Percentiles rank a stretch among this genome's conserved stretches.
Evolutionary conservation across 139 green algal genomes (phyloP).

Genomic region (Mesotaenium endlicherianum): DNA sequence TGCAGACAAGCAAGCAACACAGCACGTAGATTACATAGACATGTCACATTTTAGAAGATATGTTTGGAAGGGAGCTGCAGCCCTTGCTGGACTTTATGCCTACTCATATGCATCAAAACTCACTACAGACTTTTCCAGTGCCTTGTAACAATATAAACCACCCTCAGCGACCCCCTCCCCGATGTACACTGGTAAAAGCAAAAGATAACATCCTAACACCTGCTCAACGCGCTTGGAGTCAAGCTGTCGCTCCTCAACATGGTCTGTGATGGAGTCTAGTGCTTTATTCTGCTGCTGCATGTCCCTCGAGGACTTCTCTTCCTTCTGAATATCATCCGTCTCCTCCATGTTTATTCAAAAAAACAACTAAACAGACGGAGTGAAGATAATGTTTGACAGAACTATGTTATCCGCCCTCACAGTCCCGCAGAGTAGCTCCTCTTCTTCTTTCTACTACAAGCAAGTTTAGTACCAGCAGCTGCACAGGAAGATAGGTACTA

Average conservation of each 20-base stretch:
- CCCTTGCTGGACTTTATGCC: not conserved
- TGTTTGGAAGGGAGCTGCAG: not conserved
- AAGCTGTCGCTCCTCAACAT: conserved; percentile 51
- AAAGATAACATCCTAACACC: conserved; percentile 5
- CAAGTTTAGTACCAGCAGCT: too few species aligned
- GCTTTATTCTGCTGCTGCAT: conserved; percentile 53
- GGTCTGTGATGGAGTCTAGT: conserved; percentile 56
- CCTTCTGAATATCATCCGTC: conserved; percentile 21
- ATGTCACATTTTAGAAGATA: not conserved
- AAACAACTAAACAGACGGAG: too few species aligned
- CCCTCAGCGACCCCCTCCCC: not conserved
- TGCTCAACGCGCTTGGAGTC: conserved; percentile 42
- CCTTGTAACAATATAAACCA: too few species aligned
- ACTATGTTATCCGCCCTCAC: too few species aligned
- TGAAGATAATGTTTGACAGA: too few species aligned
- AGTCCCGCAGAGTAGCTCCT: too few species aligned
- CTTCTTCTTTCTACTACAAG: too few species aligned
- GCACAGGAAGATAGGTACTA: too few species aligned
- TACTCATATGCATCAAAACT: too few species aligned
- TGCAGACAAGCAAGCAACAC: too few species aligned
- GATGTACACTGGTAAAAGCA: not conserved
- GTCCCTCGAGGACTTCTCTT: conserved; percentile 39
- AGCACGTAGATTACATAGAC: not conserved
- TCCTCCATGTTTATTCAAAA: too few species aligned
- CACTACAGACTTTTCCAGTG: too few species aligned